Conservation (phyloP, 768 basidiomycete genomes). For the Agrocybe chaxingu region DNA sequence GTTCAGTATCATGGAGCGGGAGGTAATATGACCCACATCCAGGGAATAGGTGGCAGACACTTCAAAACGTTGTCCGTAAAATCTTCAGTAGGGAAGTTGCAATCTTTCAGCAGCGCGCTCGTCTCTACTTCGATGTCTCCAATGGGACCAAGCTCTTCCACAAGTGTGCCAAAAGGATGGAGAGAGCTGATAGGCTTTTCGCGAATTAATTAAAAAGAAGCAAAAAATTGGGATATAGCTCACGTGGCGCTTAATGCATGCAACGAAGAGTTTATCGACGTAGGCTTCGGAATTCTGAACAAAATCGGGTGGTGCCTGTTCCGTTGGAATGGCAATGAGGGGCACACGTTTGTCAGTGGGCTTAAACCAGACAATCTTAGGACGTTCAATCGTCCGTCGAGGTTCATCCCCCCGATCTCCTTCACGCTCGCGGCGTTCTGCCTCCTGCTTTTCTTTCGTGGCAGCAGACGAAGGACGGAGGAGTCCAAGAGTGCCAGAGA, state of each 20-base stretch:
- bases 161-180: slow-evolving; percentile 97
- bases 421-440: slow-evolving; percentile 95
- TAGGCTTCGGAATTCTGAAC: slow-evolving; percentile 92
- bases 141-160: slow-evolving; percentile 96
- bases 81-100: slow-evolving; percentile 98
- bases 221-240: slow-evolving; percentile 26
- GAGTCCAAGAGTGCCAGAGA: slow-evolving; percentile 94
- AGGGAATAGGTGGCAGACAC: slow-evolving; percentile 93
- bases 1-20: slow-evolving; percentile 9
- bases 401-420: slow-evolving; percentile 88
- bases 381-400: slow-evolving; percentile 77
- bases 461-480: slow-evolving; percentile 95
- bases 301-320: slow-evolving; percentile 96
- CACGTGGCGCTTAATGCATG: slow-evolving; percentile 97
- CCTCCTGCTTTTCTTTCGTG: slow-evolving; percentile 98
- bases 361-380: slow-evolving; percentile 99
- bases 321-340: slow-evolving; percentile 96
- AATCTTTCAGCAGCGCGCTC: slow-evolving; percentile 94
- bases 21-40: slow-evolving; percentile 58
- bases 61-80: slow-evolving; percentile 94
- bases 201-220: slow-evolving; percentile 14
- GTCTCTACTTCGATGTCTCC: slow-evolving; percentile 99
- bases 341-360: slow-evolving; percentile 99
- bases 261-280: slow-evolving; percentile 88
- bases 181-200: slow-evolving; percentile 87